phyloP scores from a whole-genome alignment of 1,139 yeast species.

The Protomyces lactucae-debilis region DNA sequence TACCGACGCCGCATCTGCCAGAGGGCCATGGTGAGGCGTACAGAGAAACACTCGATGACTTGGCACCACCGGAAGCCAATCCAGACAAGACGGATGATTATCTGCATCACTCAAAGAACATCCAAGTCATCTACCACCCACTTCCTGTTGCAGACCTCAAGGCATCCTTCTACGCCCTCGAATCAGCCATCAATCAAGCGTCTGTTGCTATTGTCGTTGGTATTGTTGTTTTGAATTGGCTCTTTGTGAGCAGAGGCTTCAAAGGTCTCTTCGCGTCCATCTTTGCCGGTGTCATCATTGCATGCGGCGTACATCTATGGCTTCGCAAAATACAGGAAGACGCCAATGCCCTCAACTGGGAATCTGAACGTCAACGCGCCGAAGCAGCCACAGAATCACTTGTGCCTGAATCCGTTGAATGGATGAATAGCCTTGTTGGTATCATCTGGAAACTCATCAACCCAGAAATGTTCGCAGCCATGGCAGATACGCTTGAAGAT shows the following conservation, averaged over 20 bases:
- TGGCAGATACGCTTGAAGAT: conserved; percentile 28
- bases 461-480: conserved; percentile 27
- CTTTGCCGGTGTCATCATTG: conserved; percentile 20
- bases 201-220: conserved; percentile 10
- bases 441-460: conserved; percentile 26
- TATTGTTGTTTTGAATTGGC: conserved; percentile 10
- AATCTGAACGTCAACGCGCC: conserved; percentile 26
- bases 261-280: conserved; percentile 17
- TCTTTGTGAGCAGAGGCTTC: conserved; percentile 24
- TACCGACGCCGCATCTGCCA: conserved; percentile 24
- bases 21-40: conserved; percentile 24
- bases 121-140: conserved; percentile 26
- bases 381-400: conserved; percentile 25
- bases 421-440: conserved; percentile 27
- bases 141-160: conserved; percentile 24
- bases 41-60: conserved; percentile 22
- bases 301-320: conserved; percentile 26
- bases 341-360: conserved; percentile 27
- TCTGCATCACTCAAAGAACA: conserved; percentile 20
- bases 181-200: conserved; percentile 14
- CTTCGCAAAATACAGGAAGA: conserved; percentile 20
- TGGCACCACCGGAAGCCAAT: conserved; percentile 29
- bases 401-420: conserved; percentile 28
- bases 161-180: conserved; percentile 16
- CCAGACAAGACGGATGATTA: conserved; percentile 25